Base-by-base conservation (phyloP, 202 grass and related monocot genomes). In the Alloteropsis angusta region DNA sequence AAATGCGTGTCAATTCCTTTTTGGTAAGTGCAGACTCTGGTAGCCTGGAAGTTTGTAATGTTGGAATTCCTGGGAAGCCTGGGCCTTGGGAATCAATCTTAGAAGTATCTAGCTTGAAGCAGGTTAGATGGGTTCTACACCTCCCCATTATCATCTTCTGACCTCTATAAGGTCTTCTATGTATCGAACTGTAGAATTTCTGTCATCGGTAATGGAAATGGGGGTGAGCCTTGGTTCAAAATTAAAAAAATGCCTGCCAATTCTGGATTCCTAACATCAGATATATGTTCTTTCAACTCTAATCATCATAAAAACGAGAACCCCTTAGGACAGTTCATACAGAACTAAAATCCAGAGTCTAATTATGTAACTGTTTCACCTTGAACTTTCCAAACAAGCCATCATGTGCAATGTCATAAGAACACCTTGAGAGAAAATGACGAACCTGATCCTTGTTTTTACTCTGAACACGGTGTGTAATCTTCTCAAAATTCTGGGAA, bases 401-500 rank as follows among this genome's bases (percentile, higher is more conserved):
- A 45, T 39, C 71, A 74, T 56, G 19, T 72, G 58, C 45, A 50
- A 72, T 38, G 56, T 36, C 58, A 66, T 17, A 77, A 55, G 18
- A 80, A 65, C 38, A 68, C 32, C 75, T 83, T 72, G 72, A 46
- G 42, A 32, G 61, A 68, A 85, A 64, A 53, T 39, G 23, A 59
- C 23, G 72, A 79, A 96, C 96, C 92, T 99, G 96, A 82, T 99
- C 96, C 73, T 99, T 99, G 69, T 92, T 99, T 90, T 99, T 99
- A 86, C 96, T 93, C 89, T 99, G 92, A 62, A 99, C 90, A 70
- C 96, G 96, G 44, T 85, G 89, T 4, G 96, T 99, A 57, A 99
- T 96, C 90, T 96, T 99, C 79, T 99, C 96, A 75, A 99, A 99
- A 76, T 96, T 99, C 92, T 99, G 77, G 23, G 12, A 50, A 38